Evolutionary conservation across 169 alveolate species (phyloP).

Genomic region (Plasmodium cynomolgi): DNA sequence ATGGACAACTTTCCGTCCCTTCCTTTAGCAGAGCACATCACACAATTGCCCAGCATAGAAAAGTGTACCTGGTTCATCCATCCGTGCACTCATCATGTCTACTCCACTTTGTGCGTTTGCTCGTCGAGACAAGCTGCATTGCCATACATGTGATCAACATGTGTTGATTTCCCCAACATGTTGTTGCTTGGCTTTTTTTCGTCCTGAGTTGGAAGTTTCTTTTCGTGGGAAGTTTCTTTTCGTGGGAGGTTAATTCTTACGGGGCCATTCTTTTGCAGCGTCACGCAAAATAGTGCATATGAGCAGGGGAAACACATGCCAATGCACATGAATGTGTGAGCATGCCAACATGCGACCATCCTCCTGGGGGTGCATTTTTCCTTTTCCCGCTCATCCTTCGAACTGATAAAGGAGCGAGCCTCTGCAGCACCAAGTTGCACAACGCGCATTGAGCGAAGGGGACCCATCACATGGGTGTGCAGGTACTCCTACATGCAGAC

Average conservation of each 20-base stretch:
- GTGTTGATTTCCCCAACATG: not conserved
- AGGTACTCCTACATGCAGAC: not conserved
- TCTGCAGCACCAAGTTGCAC: slow-evolving; percentile 41
- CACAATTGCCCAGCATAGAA: not conserved
- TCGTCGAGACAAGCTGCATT: not conserved
- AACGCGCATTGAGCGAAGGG: not conserved
- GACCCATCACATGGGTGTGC: not conserved
- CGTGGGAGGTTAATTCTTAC: not conserved
- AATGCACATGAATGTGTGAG: not conserved
- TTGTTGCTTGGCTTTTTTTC: not conserved
- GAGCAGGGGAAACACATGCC: not conserved
- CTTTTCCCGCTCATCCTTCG: not conserved
- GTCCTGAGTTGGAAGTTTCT: not conserved
- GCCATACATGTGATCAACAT: not conserved
- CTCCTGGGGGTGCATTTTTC: not conserved
- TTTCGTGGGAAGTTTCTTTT: not conserved
- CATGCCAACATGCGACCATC: not conserved
- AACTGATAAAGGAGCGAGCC: not conserved
- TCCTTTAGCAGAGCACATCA: not conserved
- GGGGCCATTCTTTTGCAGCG: not conserved
- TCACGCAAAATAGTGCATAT: not conserved
- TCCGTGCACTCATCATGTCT: not conserved
- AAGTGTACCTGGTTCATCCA: not conserved
- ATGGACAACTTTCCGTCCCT: not conserved
- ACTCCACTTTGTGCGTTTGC: not conserved